These are phyloP conservation scores for Phlegmacium glaucopus DNA, from an alignment of 768 basidiomycete species.

Conservation along the genomic window DNA sequence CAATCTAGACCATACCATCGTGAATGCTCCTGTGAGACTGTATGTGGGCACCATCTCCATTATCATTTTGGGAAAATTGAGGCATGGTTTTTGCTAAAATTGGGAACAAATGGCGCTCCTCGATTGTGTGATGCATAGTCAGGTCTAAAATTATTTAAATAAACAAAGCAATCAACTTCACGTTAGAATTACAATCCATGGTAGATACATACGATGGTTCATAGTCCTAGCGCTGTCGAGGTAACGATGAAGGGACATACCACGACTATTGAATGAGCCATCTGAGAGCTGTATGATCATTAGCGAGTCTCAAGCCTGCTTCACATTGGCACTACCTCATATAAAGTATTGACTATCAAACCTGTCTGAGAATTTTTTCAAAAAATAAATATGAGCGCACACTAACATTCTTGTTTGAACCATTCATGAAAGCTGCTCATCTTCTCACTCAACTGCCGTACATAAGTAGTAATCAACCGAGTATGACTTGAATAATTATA, in stretches of 20 bases:
- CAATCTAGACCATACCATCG: constrained; percentile 31
- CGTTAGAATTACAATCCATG: background rate
- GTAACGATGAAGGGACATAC: constrained; percentile 40
- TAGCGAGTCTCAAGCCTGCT: background rate
- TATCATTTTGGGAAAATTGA: constrained; percentile 31
- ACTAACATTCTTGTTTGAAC: constrained; percentile 50
- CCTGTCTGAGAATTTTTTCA: background rate
- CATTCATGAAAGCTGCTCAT: constrained; percentile 37
- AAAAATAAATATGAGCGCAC: background rate
- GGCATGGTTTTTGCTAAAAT: constrained; percentile 47
- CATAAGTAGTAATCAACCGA: background rate
- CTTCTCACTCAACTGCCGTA: constrained; percentile 22
- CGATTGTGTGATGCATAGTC: constrained; percentile 53
- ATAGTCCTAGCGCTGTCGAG: constrained; percentile 36
- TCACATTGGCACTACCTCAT: constrained; percentile 30
- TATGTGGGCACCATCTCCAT: constrained; percentile 40
- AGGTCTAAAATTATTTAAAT: constrained; percentile 34
- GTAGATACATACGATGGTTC: constrained; percentile 37
- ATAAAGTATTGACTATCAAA: constrained; percentile 38
- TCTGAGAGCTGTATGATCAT: constrained; percentile 40
- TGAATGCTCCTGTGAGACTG: constrained; percentile 53
- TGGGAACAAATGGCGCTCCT: constrained; percentile 52
- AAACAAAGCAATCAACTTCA: background rate
- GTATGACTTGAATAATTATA: background rate
- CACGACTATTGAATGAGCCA: constrained; percentile 44